Percentiles rank a stretch among this genome's conserved stretches.
Evolutionary conservation across 1,139 yeast genomes (phyloP).

Genomic region (Taiozyma onychis): DNA sequence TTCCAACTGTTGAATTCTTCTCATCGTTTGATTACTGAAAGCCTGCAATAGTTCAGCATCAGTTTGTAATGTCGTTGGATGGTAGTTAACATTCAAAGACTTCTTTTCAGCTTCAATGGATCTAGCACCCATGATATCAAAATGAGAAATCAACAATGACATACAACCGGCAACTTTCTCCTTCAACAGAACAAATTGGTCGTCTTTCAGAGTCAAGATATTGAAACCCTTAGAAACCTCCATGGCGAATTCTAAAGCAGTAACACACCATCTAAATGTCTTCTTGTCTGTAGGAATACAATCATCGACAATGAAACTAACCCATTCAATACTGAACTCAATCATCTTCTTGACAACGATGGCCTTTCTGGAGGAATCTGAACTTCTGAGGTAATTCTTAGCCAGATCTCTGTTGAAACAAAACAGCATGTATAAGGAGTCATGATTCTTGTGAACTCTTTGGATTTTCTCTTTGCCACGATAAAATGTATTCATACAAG

Average conservation of each 20-base stretch:
- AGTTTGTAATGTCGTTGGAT: conserved; percentile 31
- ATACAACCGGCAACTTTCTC: conserved; percentile 91
- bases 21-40: conserved; percentile 31
- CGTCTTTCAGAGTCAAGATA: conserved; percentile 72
- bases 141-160: conserved; percentile 89
- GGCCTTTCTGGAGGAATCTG: conserved; percentile 64
- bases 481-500: conserved; percentile 60
- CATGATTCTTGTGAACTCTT: conserved; percentile 60
- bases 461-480: conserved; percentile 41
- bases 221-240: conserved; percentile 90
- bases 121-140: conserved; percentile 97
- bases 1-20: conserved; percentile 27
- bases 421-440: conserved; percentile 69
- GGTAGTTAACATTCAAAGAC: conserved; percentile 38
- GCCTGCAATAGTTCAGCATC: conserved; percentile 32
- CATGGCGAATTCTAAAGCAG: conserved; percentile 95
- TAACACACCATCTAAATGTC: conserved; percentile 94
- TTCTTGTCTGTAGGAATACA: conserved; percentile 88
- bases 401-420: conserved; percentile 83
- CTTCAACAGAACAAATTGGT: conserved; percentile 67
- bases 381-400: conserved; percentile 58
- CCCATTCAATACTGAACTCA: conserved; percentile 82
- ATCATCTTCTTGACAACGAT: conserved; percentile 69
- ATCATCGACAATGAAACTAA: conserved; percentile 87
- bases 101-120: conserved; percentile 67